phyloP scores from a whole-genome alignment of 1,139 yeast species.

The Protomyces macrosporus region DNA sequence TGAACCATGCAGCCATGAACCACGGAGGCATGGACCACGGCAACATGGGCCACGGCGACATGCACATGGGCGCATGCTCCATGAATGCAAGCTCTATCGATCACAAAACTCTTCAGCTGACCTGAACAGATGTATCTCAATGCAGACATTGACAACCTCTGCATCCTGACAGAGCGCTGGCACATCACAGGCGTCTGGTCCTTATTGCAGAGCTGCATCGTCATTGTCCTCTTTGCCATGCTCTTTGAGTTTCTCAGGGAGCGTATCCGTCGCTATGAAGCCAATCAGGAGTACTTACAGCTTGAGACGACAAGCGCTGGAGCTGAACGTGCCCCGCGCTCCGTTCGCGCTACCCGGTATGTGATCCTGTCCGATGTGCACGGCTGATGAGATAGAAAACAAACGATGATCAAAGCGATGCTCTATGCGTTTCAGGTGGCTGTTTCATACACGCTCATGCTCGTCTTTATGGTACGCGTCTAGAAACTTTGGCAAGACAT shows the following conservation, averaged over 20 bases:
- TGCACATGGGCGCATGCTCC: not conserved
- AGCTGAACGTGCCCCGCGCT: too few relatives aligned
- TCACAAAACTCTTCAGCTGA: not conserved
- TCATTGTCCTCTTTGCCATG: slow-evolving; percentile 4
- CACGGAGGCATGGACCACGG: slow-evolving; percentile 13
- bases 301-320: not conserved
- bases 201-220: not conserved
- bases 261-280: slow-evolving; percentile 6
- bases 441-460: slow-evolving; percentile 18
- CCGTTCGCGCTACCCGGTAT: too few relatives aligned
- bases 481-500: not conserved
- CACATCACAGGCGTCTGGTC: slow-evolving; percentile 5
- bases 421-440: slow-evolving; percentile 12
- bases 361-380: too few relatives aligned
- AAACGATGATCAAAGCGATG: not conserved
- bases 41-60: slow-evolving; percentile 4
- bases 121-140: slow-evolving; percentile 4
- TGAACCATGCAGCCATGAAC: not conserved
- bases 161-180: slow-evolving; percentile 8
- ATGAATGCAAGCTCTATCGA: not conserved
- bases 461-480: slow-evolving; percentile 7
- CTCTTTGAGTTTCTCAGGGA: slow-evolving; percentile 5
- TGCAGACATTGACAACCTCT: slow-evolving; percentile 5
- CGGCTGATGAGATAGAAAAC: too few relatives aligned
- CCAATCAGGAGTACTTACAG: not conserved